Evolutionary conservation across 257 asterid species (phyloP), one percentile per base, ranked within the genome.

Genomic region (Haberlea rhodopensis): DNA sequence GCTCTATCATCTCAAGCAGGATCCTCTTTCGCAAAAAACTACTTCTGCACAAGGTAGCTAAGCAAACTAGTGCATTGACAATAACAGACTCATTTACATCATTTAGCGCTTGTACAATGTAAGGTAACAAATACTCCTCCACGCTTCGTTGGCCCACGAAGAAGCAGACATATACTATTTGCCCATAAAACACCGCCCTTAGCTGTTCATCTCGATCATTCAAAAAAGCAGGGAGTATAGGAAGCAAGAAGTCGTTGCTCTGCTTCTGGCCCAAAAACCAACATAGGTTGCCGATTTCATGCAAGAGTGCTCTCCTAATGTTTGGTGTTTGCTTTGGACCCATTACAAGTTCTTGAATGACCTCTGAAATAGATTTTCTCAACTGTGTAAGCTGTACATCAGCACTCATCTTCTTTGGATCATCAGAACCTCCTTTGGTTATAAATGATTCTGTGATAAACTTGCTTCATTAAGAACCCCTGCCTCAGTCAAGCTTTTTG

Each of bases 201-300:
- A 94, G 97, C 82, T 90, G 99, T 81, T 90, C 99, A 79, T 94
- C 97, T 34, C 88, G 86, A 64, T 94, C 99, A 77, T 94, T 94
- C 60, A 94, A 85, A 80, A 94, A 94, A 73, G 99, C 99, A 63
- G 99, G 99, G 56, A 94, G 97, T 76, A 94, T 84, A 40, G 99
- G 99, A 61, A 94, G 85, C 80, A 94, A 76, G 74, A 90, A 83
- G 69, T 94, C 97, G 73, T 90, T 94, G 84, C 99, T 94, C 79
- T 94, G 99, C 83, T 89, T 90, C 78, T 94, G 97, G 56, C 99
- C 99, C 43, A 94, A 88, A 82, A 94, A 94, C 96, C 99, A 90
- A 81, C 99, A 94, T 68, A 88, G 92, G 77, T 90, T 87, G 65
- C 92, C 95, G 76, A 94, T 85, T 67, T 94, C 99, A 85, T 94